Base-by-base conservation (phyloP, 441 rosid genomes). In the Manihot esculenta region DNA sequence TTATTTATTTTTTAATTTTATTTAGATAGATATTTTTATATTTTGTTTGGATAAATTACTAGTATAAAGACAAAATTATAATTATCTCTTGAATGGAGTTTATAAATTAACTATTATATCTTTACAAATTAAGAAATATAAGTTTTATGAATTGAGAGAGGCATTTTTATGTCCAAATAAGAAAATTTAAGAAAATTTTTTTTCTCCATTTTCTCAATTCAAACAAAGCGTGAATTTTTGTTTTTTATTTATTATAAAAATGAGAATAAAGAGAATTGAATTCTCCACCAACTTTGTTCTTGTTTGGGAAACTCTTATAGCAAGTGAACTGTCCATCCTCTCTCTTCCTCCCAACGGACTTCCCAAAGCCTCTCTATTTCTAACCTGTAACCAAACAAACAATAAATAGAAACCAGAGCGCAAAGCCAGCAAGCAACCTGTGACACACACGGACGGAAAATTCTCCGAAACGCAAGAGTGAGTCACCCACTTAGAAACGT, bases 301-400 rank as follows among this genome's bases (percentile, higher is more conserved):
- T 66, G 58, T 51, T 62, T 47, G 21, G 62, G 26, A 27, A 48
- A 27, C 57, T 54, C 55, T 2, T 58, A 38, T 38, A 58, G 53
- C 51, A 44, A 67, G 47, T 58, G 68, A 47, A 18, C 59, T 66
- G 64, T 66, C 23, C 0, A 42, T 15, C 26, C 72, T 59, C 69
- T 51, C 62, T 51, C 68, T 69, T 71, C 53, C 69, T 69, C n/a
- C n/a, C 80, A 71, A 77, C 90, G 85, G 87, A 80, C 69, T 74
- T 72, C 62, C 75, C 86, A 49, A 79, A 73, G 88, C 64, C n/a
- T 20, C 44, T 30, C 42, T 38, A 5, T 20, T n/a, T 64, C 61
- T 35, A 7, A 38, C 42, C 60, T 60, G 66, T 7, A 44, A 23
- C 30, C 53, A 49, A 48, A 71, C 26, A 21, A 47, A 38, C 47